These are phyloP conservation scores for Umbellularia californica DNA, from an alignment of 164 flowering plant species.

Conservation along the genomic window DNA sequence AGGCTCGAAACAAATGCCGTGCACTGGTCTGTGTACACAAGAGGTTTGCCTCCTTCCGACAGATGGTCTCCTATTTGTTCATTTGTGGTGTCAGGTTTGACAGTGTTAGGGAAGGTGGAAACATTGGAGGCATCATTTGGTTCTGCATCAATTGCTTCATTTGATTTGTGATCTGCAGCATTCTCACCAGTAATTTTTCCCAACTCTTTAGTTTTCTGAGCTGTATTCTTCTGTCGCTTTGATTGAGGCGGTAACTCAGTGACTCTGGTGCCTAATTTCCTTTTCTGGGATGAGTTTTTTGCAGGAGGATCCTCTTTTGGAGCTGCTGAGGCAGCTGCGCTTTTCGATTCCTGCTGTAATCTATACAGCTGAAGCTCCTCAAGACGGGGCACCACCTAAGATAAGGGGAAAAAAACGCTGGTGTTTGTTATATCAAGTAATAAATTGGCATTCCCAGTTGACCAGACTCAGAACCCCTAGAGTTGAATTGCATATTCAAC, in stretches of 20 bases:
- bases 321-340: conserved; percentile 23
- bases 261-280: conserved; percentile 42
- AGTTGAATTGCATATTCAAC: too few species aligned
- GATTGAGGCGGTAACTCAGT: conserved; percentile 45
- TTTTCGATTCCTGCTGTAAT: conserved; percentile 60
- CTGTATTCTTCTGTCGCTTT: conserved; percentile 51
- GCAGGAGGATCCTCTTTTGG: conserved; percentile 27
- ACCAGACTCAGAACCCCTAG: too few species aligned
- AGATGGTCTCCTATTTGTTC: conserved; percentile 27
- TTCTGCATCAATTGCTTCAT: conserved; percentile 24
- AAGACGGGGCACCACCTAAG: conserved; percentile 80
- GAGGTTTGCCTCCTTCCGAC: conserved; percentile 23
- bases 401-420: not conserved
- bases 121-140: conserved; percentile 1
- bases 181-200: conserved; percentile 6
- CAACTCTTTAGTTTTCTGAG: conserved; percentile 21
- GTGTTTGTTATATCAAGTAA: not conserved
- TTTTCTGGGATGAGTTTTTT: conserved; percentile 52
- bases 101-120: conserved; percentile 3
- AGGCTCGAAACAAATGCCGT: conserved; percentile 89
- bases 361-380: conserved; percentile 62
- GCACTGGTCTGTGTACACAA: conserved; percentile 61
- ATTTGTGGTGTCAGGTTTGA: conserved; percentile 18
- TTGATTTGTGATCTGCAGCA: conserved; percentile 21
- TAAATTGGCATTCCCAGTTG: not conserved